Evolutionary conservation across 2,329 filamentous ascomycete species (phyloP).

Genomic region (Aspergillus sp.): DNA sequence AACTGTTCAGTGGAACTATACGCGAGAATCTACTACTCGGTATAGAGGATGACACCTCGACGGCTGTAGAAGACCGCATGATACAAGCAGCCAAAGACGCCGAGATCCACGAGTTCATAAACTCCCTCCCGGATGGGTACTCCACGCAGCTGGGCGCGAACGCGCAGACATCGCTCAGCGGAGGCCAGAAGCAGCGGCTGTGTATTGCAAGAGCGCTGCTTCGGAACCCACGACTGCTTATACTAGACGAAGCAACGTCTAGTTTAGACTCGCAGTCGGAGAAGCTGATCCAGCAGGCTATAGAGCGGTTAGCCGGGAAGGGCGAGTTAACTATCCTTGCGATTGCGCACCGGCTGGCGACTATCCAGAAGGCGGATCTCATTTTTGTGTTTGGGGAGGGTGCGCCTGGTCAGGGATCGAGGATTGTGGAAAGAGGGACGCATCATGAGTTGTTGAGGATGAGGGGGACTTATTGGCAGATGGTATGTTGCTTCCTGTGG

Average conservation of each 20-base stretch:
- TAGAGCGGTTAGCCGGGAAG: slow-evolving; percentile 56
- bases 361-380: slow-evolving; percentile 74
- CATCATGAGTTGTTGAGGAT: slow-evolving; percentile 57
- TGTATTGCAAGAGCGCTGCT: slow-evolving; percentile 57
- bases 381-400: slow-evolving; percentile 76
- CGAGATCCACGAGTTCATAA: slow-evolving; percentile 55
- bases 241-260: slow-evolving; percentile 61
- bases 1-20: slow-evolving; percentile 47
- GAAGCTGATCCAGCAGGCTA: slow-evolving; percentile 65
- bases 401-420: slow-evolving; percentile 15
- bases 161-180: slow-evolving; percentile 36
- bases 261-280: slow-evolving; percentile 67
- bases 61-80: slow-evolving; percentile 40
- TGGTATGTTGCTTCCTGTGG: slow-evolving; percentile 30
- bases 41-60: slow-evolving; percentile 26
- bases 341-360: slow-evolving; percentile 75
- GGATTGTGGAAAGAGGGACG: slow-evolving; percentile 59
- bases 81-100: slow-evolving; percentile 51
- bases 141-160: slow-evolving; percentile 51
- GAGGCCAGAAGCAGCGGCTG: slow-evolving; percentile 58
- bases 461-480: slow-evolving; percentile 54
- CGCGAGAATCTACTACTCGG: slow-evolving; percentile 51
- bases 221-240: slow-evolving; percentile 51
- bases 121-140: slow-evolving; percentile 53
- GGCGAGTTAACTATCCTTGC: slow-evolving; percentile 66